A percentile compares a stretch with the other conserved stretches of the same genome.
These are phyloP conservation scores for Solanum pinnatisectum DNA, from an alignment of 257 asterid species.

Conservation along the genomic window DNA sequence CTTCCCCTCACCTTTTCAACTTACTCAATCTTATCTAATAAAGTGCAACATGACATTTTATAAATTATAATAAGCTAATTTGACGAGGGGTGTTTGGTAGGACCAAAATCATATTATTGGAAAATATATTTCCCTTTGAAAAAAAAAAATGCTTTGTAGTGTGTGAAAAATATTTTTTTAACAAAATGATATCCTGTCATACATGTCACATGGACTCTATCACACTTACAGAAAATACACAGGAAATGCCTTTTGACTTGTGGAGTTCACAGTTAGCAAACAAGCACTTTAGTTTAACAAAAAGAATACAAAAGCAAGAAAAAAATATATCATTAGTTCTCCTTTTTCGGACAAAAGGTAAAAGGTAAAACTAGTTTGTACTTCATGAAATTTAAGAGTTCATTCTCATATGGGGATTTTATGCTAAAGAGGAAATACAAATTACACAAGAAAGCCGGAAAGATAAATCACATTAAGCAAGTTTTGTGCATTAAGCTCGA, in stretches of 20 bases:
- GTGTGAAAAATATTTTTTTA: background rate
- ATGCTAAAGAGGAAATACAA: fast-evolving
- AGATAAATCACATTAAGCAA: background rate
- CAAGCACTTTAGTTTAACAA: background rate
- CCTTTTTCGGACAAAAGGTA: background rate
- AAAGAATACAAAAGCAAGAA: background rate
- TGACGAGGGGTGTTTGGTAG: background rate
- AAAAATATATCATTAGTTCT: no score
- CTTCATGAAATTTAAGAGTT: background rate
- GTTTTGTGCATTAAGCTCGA: fast-evolving
- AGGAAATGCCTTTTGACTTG: background rate
- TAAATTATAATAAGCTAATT: background rate
- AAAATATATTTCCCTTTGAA: background rate
- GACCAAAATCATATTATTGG: background rate
- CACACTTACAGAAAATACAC: background rate
- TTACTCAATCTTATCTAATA: background rate
- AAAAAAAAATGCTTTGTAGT: background rate
- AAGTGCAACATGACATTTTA: background rate
- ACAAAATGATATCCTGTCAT: background rate
- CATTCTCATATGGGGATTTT: background rate
- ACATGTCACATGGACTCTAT: background rate
- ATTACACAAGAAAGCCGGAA: background rate
- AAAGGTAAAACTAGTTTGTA: background rate
- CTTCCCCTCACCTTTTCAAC: background rate
- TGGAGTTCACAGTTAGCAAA: background rate